A percentile compares a stretch with the other conserved stretches of the same genome.
Conservation (phyloP, 805 yeast species). For the Yamadazyma paraphyllophila region DNA sequence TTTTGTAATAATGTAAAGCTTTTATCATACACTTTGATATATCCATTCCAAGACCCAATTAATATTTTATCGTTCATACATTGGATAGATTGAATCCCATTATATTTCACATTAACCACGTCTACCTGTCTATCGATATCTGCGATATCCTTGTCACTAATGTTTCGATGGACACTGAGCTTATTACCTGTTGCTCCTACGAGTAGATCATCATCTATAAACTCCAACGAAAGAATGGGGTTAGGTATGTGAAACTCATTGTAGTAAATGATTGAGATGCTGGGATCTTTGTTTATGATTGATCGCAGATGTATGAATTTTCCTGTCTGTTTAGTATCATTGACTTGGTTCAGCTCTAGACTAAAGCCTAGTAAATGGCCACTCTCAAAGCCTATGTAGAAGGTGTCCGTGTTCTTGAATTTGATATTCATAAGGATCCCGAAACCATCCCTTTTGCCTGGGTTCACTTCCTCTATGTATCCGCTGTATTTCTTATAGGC, state of each 20-base stretch:
- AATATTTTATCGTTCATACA: conserved; percentile 27
- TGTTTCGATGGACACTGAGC: conserved; percentile 16
- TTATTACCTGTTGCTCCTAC: conserved; percentile 51
- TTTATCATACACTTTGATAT: conserved; percentile 21
- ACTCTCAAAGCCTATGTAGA: conserved; percentile 66
- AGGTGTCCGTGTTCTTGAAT: conserved; percentile 28
- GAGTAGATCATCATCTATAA: conserved; percentile 27
- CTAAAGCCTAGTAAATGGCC: conserved; percentile 48
- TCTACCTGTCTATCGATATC: not conserved
- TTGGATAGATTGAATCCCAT: conserved; percentile 24
- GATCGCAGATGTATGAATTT: conserved; percentile 4
- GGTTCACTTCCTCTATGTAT: conserved; percentile 14
- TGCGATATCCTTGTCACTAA: too few species aligned
- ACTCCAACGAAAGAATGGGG: conserved; percentile 49
- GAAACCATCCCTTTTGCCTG: conserved; percentile 27
- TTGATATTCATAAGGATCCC: conserved; percentile 68
- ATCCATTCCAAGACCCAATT: conserved; percentile 54
- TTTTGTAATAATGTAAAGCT: conserved; percentile 10
- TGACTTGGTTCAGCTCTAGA: conserved; percentile 15
- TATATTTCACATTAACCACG: conserved; percentile 14
- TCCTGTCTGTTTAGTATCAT: not conserved
- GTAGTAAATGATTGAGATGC: conserved; percentile 17
- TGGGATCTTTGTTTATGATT: conserved; percentile 26
- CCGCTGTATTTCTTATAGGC: conserved; percentile 10
- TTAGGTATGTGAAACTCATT: conserved; percentile 47